Conservation (phyloP, 2,329 filamentous ascomycete species). For the Ambrosiella beaveri region DNA sequence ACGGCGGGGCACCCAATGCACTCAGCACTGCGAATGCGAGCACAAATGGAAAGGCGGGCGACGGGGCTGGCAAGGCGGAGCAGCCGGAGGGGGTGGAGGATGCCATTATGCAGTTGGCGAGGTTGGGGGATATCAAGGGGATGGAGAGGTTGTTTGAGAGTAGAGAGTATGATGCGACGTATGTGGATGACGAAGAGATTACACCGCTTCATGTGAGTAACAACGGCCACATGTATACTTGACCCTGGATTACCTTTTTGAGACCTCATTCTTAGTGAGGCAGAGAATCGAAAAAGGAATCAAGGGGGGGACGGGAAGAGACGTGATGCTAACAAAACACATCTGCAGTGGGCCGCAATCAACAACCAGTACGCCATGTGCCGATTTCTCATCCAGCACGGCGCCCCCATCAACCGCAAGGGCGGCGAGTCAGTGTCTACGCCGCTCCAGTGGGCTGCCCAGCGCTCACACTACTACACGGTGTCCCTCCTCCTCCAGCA, state of each 20-base stretch:
- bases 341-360: constrained; percentile 79
- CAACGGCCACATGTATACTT: too few species aligned
- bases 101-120: constrained; percentile 90
- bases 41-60: constrained; percentile 9
- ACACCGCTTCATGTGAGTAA: constrained; percentile 75
- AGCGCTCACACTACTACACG: constrained; percentile 90
- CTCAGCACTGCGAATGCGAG: too few species aligned
- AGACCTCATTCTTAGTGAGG: too few species aligned
- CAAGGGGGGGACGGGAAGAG: background rate
- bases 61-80: constrained; percentile 10
- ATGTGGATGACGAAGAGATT: constrained; percentile 80
- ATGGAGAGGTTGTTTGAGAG: constrained; percentile 84
- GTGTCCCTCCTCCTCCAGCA: constrained; percentile 82
- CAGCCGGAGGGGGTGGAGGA: constrained; percentile 29
- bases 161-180: constrained; percentile 65
- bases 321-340: background rate
- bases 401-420: constrained; percentile 85
- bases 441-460: constrained; percentile 89
- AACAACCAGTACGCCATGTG: constrained; percentile 98
- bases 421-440: constrained; percentile 92
- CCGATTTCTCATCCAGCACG: constrained; percentile 72
- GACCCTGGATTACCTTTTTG: too few species aligned
- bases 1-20: too few species aligned
- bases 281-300: too few species aligned
- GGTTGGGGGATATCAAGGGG: constrained; percentile 66